Conservation (phyloP, 208 protist species). For the Leishmania braziliensis region DNA sequence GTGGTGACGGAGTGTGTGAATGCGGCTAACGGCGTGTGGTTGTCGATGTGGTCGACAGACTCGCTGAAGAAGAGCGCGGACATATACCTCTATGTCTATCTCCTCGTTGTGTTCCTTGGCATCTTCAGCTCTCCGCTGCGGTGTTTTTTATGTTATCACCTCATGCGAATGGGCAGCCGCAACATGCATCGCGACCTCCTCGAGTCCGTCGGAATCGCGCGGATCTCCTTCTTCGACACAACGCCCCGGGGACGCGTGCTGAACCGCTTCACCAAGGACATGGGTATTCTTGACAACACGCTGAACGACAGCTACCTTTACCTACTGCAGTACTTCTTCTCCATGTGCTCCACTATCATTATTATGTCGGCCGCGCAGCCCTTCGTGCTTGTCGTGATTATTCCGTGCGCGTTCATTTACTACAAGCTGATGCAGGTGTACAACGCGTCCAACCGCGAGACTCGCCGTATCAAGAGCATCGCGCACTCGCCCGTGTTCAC, state of each 20-base stretch:
- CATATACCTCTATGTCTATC: conserved; percentile 50
- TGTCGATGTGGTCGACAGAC: conserved; percentile 67
- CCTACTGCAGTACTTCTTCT: conserved; percentile 60
- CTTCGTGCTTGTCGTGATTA: conserved; percentile 45
- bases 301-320: conserved; percentile 64
- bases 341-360: conserved; percentile 51
- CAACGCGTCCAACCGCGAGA: conserved; percentile 79
- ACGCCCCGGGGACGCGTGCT: conserved; percentile 94
- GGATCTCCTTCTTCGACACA: conserved; percentile 94
- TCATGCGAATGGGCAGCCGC: conserved; percentile 39
- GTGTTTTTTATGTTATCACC: conserved; percentile 30
- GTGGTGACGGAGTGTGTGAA: conserved; percentile 56
- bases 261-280: conserved; percentile 95
- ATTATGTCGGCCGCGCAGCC: conserved; percentile 56
- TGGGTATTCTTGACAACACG: conserved; percentile 72
- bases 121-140: conserved; percentile 49
- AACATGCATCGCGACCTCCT: conserved; percentile 64
- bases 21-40: conserved; percentile 56
- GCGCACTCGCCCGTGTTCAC: conserved; percentile 93
- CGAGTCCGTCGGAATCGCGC: conserved; percentile 46
- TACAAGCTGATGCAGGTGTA: conserved; percentile 93
- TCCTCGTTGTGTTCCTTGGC: conserved; percentile 36
- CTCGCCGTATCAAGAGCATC: conserved; percentile 88
- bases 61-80: conserved; percentile 3
- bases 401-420: conserved; percentile 73